phyloP scores from a whole-genome alignment of 2,329 filamentous ascomycete species.

The Ceratocystis papillata region DNA sequence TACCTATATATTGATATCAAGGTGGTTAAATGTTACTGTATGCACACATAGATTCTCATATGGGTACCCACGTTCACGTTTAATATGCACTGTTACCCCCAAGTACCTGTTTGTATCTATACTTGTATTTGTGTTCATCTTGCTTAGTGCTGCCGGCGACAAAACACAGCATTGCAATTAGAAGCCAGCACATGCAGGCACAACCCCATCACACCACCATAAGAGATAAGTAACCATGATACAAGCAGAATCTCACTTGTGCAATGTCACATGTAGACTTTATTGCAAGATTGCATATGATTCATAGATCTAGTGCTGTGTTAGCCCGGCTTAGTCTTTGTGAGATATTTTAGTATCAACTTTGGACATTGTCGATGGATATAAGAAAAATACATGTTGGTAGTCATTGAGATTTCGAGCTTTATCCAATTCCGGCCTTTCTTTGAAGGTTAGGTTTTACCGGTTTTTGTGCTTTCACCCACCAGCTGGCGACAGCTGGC shows the following conservation, averaged over 20 bases:
- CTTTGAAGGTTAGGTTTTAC: not conserved
- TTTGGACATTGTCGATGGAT: no score
- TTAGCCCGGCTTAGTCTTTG: not conserved
- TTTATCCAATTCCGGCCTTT: not conserved
- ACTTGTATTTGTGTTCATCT: no score
- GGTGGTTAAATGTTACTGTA: not conserved
- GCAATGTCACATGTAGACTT: not conserved
- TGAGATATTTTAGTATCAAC: no score
- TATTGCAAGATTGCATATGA: not conserved
- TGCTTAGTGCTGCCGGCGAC: no score
- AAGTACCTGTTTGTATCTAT: no score
- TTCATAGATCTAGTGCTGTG: not conserved
- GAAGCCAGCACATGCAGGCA: no score
- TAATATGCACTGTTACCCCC: no score
- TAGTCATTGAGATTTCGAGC: no score
- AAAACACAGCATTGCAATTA: no score
- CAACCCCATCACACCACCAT: not conserved
- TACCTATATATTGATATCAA: not conserved
- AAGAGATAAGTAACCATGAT: slow-evolving; percentile 1
- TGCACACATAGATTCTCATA: not conserved
- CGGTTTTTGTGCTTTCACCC: not conserved
- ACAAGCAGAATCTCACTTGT: not conserved
- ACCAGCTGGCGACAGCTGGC: not conserved
- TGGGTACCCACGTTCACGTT: not conserved
- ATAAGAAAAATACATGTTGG: no score